Evolutionary conservation across 1,284 basidiomycete genomes (phyloP).

Genomic region (Inonotus obliquus): DNA sequence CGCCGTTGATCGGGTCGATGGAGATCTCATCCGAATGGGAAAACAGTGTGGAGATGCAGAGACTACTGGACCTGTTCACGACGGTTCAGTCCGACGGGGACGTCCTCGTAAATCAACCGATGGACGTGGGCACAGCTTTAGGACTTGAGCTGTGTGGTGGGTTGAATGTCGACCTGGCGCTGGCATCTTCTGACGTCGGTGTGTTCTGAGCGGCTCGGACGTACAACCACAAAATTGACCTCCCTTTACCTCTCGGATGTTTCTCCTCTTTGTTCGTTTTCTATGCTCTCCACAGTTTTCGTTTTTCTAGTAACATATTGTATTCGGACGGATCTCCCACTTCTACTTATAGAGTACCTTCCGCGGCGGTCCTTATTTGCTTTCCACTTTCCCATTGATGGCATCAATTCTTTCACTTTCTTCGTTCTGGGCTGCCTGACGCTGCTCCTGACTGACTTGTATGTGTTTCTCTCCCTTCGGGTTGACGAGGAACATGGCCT

Average conservation of each 20-base stretch:
- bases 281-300: constrained; percentile 21
- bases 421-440: constrained; percentile 6
- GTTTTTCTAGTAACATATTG: constrained; percentile 21
- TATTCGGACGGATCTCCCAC: constrained; percentile 23
- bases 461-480: constrained; percentile 17
- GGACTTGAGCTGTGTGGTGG: constrained; percentile 28
- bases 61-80: constrained; percentile 51
- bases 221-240: constrained; percentile 23
- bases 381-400: background rate
- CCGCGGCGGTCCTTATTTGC: background rate
- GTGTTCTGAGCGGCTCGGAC: constrained; percentile 8
- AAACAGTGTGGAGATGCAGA: constrained; percentile 55
- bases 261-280: constrained; percentile 14
- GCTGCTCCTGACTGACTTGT: constrained; percentile 13
- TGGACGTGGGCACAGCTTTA: constrained; percentile 24
- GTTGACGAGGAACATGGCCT: constrained; percentile 14
- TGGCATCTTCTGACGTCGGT: constrained; percentile 12
- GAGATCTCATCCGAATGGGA: constrained; percentile 31
- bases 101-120: constrained; percentile 20
- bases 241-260: constrained; percentile 1
- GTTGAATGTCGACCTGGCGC: constrained; percentile 10
- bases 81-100: constrained; percentile 31
- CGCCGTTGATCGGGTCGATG: constrained; percentile 18
- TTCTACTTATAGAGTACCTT: constrained; percentile 14
- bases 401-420: constrained; percentile 4